Conservation (phyloP, 2,329 filamentous ascomycete genomes). For the Ophiocordyceps camponoti-floridani region DNA sequence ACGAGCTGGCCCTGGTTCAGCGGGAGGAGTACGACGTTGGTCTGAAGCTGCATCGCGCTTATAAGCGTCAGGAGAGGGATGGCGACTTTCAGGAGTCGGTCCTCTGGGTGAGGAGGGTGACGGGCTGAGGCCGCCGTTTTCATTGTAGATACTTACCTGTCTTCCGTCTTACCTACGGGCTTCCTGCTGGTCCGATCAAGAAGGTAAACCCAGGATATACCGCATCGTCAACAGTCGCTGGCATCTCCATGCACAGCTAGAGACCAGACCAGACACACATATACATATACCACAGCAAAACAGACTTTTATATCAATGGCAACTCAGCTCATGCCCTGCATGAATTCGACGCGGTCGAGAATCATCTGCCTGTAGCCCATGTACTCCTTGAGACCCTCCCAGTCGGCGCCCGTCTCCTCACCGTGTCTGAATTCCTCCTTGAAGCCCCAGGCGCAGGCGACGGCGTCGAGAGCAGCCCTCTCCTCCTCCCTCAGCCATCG, state of each 20-base stretch:
- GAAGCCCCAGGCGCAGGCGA: slow-evolving; percentile 86
- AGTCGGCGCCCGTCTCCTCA: slow-evolving; percentile 81
- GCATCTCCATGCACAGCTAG: too few species aligned
- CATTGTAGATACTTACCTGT: too few species aligned
- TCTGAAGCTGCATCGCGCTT: slow-evolving; percentile 53
- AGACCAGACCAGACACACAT: too few species aligned
- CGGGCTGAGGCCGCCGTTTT: slow-evolving; percentile 25
- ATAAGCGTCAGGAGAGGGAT: slow-evolving; percentile 56
- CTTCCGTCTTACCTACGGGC: too few species aligned
- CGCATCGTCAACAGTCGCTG: too few species aligned
- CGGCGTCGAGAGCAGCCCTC: slow-evolving; percentile 65
- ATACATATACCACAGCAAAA: too few species aligned
- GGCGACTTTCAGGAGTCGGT: slow-evolving; percentile 46
- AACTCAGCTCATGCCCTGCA: slow-evolving; percentile 61
- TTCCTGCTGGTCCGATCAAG: too few species aligned
- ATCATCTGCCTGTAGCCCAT: slow-evolving; percentile 74
- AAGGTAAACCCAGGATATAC: too few species aligned
- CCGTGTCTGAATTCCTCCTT: slow-evolving; percentile 62
- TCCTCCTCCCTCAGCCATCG: slow-evolving; percentile 86
- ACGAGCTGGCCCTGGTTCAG: slow-evolving; percentile 54
- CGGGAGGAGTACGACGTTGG: slow-evolving; percentile 66
- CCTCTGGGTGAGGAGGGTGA: slow-evolving; percentile 66
- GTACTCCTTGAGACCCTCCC: slow-evolving; percentile 73
- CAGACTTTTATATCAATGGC: background rate
- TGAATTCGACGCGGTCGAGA: slow-evolving; percentile 71